phyloP scores from a whole-genome alignment of 345 rosid species.

The Combretum micranthum region DNA sequence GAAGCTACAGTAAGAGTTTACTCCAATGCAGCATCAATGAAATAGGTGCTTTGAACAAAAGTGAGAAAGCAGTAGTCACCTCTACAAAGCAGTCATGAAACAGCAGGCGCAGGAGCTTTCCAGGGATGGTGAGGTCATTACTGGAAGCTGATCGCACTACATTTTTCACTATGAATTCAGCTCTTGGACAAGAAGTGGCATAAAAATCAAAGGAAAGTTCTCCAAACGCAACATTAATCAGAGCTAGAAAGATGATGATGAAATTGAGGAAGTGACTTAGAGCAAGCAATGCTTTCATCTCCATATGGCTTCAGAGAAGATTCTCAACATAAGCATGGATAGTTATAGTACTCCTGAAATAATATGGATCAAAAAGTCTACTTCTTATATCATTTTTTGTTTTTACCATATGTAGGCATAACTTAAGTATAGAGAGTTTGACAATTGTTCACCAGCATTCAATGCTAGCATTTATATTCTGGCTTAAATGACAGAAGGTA shows the following conservation, averaged over 20 bases:
- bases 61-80: slow-evolving; percentile 27
- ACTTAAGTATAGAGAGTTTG: not conserved
- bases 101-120: slow-evolving; percentile 79
- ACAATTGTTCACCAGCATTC: not conserved
- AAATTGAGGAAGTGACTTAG: slow-evolving; percentile 5
- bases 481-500: slow-evolving; percentile 31
- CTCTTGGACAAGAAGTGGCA: slow-evolving; percentile 60
- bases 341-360: not conserved
- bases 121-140: slow-evolving; percentile 62
- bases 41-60: not conserved
- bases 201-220: slow-evolving; percentile 64
- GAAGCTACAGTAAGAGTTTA: too few relatives aligned
- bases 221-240: slow-evolving; percentile 20
- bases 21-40: not conserved
- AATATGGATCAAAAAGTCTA: not conserved
- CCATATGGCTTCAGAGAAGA: slow-evolving; percentile 19
- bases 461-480: slow-evolving; percentile 25
- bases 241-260: slow-evolving; percentile 13
- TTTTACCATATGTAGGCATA: not conserved
- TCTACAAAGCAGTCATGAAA: slow-evolving; percentile 91
- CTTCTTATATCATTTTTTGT: not conserved
- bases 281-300: slow-evolving; percentile 13
- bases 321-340: not conserved
- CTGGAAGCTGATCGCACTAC: slow-evolving; percentile 63
- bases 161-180: slow-evolving; percentile 56